Percentiles rank a stretch among this genome's conserved stretches.
These are phyloP conservation scores for Podaxis sp. DNA, from an alignment of 768 basidiomycete species.

Conservation along the genomic window DNA sequence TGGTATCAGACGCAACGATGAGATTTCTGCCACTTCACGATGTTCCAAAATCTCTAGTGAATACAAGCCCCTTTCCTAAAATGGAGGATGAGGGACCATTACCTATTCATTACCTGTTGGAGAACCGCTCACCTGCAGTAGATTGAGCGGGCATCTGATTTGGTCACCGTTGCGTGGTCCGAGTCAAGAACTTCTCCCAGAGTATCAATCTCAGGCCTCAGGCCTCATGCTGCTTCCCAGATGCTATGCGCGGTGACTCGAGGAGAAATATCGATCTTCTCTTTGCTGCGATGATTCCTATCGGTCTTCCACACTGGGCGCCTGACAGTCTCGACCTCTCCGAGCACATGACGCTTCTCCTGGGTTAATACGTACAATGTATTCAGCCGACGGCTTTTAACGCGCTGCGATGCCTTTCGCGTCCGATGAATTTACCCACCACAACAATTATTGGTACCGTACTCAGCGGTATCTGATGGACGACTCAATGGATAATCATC, in stretches of 20 bases:
- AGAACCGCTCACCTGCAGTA: conserved; percentile 1
- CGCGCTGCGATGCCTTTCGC: not conserved
- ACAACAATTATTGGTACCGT: not conserved
- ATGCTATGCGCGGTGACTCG: conserved; percentile 6
- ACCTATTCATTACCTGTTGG: not conserved
- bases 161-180: conserved; percentile 2
- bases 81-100: not conserved
- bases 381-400: not conserved
- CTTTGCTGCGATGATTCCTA: conserved; percentile 5
- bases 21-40: conserved; percentile 7
- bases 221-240: conserved; percentile 4
- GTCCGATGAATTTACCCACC: not conserved
- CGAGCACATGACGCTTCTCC: not conserved
- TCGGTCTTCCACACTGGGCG: not conserved
- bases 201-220: conserved; percentile 10
- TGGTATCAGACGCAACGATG: not conserved
- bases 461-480: conserved; percentile 10
- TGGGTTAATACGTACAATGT: conserved; percentile 1
- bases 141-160: conserved; percentile 15
- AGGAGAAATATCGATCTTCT: conserved; percentile 13
- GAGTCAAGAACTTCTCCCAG: not conserved
- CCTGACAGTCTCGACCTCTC: not conserved
- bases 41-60: not conserved
- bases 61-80: not conserved
- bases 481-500: conserved; percentile 11